Percentiles rank a stretch among this genome's conserved stretches.
Evolutionary conservation across 2,329 filamentous ascomycete genomes (phyloP).

Genomic region (Verticillium nonalfalfae): DNA sequence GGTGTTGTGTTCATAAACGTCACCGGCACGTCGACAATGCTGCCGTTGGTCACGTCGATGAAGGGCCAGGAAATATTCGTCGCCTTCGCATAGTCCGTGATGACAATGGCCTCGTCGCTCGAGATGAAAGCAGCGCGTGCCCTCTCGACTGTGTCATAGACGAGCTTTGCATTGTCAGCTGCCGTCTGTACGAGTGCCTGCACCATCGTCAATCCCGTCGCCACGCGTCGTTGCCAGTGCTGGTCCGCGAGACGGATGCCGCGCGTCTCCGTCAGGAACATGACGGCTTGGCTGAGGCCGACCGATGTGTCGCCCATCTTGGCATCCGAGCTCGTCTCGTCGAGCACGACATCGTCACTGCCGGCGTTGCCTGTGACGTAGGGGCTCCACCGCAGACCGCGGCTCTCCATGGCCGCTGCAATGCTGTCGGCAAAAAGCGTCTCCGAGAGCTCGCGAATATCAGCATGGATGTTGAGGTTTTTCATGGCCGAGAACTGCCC

Average conservation of each 20-base stretch:
- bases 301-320: constrained; percentile 23
- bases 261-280: constrained; percentile 21
- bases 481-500: constrained; percentile 24
- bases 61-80: constrained; percentile 16
- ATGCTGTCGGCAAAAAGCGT: constrained; percentile 19
- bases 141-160: constrained; percentile 16
- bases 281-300: constrained; percentile 19
- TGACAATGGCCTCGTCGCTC: constrained; percentile 18
- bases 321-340: constrained; percentile 20
- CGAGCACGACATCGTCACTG: constrained; percentile 9
- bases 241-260: constrained; percentile 22
- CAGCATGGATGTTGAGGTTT: constrained; percentile 23
- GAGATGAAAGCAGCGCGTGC: constrained; percentile 19
- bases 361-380: constrained; percentile 17
- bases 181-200: constrained; percentile 20
- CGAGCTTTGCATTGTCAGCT: constrained; percentile 18
- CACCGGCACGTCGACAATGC: constrained; percentile 18
- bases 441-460: constrained; percentile 20
- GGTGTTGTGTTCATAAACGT: constrained; percentile 22
- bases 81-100: constrained; percentile 17
- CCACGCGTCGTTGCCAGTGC: constrained; percentile 21
- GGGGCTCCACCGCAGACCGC: constrained; percentile 19
- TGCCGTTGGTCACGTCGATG: constrained; percentile 18
- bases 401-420: constrained; percentile 18
- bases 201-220: constrained; percentile 18